These are phyloP conservation scores for Hortiboletus campestris DNA, from an alignment of 768 basidiomycete species.

Conservation along the genomic window DNA sequence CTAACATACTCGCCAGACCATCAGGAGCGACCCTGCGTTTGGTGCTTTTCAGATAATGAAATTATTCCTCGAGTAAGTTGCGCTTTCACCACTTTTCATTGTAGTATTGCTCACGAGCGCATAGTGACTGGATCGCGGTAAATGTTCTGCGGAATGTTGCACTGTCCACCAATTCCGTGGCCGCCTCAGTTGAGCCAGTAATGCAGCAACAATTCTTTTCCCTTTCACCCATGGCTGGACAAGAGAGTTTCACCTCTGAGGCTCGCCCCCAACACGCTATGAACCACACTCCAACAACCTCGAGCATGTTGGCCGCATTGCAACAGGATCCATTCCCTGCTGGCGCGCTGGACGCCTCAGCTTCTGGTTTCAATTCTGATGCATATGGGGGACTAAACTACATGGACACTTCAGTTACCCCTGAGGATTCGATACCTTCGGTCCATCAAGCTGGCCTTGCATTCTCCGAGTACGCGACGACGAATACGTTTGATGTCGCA, in stretches of 20 bases:
- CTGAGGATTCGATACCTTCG: slow-evolving; percentile 60
- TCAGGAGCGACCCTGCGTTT: slow-evolving; percentile 89
- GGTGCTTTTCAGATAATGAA: slow-evolving; percentile 92
- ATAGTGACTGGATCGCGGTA: slow-evolving; percentile 87
- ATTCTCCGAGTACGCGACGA: slow-evolving; percentile 68
- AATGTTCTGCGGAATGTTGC: slow-evolving; percentile 86
- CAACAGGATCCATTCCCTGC: slow-evolving; percentile 72
- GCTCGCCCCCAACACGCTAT: slow-evolving; percentile 61
- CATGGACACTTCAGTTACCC: slow-evolving; percentile 67
- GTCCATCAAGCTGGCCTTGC: slow-evolving; percentile 63
- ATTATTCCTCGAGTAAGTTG: slow-evolving; percentile 81
- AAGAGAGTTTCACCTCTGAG: slow-evolving; percentile 75
- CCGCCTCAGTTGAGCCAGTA: slow-evolving; percentile 87
- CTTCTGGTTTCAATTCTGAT: slow-evolving; percentile 63
- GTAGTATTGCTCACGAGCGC: slow-evolving; percentile 16
- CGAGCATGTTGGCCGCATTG: slow-evolving; percentile 87
- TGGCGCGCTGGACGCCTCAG: slow-evolving; percentile 62
- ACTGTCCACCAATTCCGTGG: slow-evolving; percentile 86
- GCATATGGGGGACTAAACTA: slow-evolving; percentile 70
- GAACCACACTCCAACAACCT: slow-evolving; percentile 82
- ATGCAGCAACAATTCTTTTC: slow-evolving; percentile 90
- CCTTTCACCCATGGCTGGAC: slow-evolving; percentile 85
- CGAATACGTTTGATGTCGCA: slow-evolving; percentile 67
- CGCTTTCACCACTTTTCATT: background rate
- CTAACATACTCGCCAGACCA: slow-evolving; percentile 54